These are phyloP conservation scores for Stipa capillata DNA, from an alignment of 176 grass and related monocot species.

Conservation along the genomic window DNA sequence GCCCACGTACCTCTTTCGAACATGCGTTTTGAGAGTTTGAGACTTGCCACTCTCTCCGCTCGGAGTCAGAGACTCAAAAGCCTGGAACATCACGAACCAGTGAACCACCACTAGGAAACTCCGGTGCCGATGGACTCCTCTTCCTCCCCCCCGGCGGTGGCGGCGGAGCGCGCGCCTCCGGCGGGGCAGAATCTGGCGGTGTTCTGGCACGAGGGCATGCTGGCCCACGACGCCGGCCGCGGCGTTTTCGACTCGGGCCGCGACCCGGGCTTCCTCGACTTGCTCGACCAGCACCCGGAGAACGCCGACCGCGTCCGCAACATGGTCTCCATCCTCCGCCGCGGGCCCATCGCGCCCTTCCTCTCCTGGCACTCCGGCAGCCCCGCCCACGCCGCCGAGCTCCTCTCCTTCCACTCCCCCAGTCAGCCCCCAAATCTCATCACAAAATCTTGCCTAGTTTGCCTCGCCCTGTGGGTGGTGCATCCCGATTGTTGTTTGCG, in stretches of 20 bases:
- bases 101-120: not conserved
- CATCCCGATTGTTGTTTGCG: not conserved
- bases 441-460: not conserved
- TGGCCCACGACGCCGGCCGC: slow-evolving; percentile 74
- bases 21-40: not conserved
- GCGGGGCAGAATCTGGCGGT: slow-evolving; percentile 35
- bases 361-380: slow-evolving; percentile 67
- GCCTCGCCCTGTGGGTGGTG: not conserved
- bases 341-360: slow-evolving; percentile 58
- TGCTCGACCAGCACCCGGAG: slow-evolving; percentile 82
- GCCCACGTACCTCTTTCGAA: not conserved
- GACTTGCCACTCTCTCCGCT: not conserved
- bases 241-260: slow-evolving; percentile 75
- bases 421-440: slow-evolving; percentile 22
- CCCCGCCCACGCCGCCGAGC: slow-evolving; percentile 50
- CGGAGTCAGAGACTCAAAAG: not conserved
- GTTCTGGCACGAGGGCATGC: slow-evolving; percentile 93
- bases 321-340: slow-evolving; percentile 91
- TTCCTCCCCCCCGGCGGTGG: not conserved
- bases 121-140: slow-evolving; percentile 12
- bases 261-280: slow-evolving; percentile 94
- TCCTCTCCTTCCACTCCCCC: slow-evolving; percentile 66
- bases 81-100: too few species aligned
- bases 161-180: not conserved
- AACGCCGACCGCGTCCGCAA: slow-evolving; percentile 87